A percentile compares a stretch with the other conserved stretches of the same genome.
These are phyloP conservation scores for Epichloe bromicola DNA, from an alignment of 2,329 filamentous ascomycete genomes.

Conservation along the genomic window DNA sequence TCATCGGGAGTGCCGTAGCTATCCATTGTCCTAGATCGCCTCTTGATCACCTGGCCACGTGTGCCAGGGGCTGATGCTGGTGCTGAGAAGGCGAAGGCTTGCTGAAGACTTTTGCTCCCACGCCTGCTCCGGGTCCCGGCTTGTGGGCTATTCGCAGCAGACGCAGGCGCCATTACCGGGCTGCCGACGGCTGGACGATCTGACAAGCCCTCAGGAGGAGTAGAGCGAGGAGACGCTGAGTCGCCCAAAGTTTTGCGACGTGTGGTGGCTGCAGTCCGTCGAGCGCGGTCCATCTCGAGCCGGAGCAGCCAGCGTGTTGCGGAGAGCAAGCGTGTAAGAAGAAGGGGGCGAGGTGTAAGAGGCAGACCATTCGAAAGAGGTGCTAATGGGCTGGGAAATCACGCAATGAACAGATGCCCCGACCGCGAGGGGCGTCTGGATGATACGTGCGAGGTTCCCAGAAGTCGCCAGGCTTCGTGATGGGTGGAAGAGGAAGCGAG, in stretches of 20 bases:
- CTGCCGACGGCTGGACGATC: slow-evolving; percentile 17
- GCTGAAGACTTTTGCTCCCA: slow-evolving; percentile 22
- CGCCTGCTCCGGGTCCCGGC: slow-evolving; percentile 18
- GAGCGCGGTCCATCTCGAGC: slow-evolving; percentile 25
- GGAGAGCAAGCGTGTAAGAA: slow-evolving; percentile 7
- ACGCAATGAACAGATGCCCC: slow-evolving; percentile 4
- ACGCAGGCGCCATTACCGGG: slow-evolving; percentile 19
- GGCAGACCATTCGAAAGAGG: neutral
- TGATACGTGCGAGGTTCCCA: neutral
- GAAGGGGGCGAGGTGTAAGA: slow-evolving; percentile 11
- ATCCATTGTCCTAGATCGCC: slow-evolving; percentile 32
- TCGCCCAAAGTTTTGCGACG: slow-evolving; percentile 20
- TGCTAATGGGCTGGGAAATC: neutral
- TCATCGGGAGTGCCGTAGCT: slow-evolving; percentile 20
- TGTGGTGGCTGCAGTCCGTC: slow-evolving; percentile 18
- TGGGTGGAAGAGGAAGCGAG: slow-evolving; percentile 2
- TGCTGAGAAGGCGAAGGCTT: slow-evolving; percentile 25
- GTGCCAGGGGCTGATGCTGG: slow-evolving; percentile 12
- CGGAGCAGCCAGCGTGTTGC: slow-evolving; percentile 14
- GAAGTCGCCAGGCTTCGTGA: slow-evolving; percentile 1
- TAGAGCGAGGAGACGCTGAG: slow-evolving; percentile 22
- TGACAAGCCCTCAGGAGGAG: slow-evolving; percentile 19
- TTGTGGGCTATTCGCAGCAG: slow-evolving; percentile 16
- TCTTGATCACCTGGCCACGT: slow-evolving; percentile 22
- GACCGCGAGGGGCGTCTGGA: neutral